A percentile compares a stretch with the other conserved stretches of the same genome.
These are phyloP conservation scores for Straminergon stramineum DNA, from an alignment of 225 moss, liverwort and hornwort genomes.

Conservation along the genomic window DNA sequence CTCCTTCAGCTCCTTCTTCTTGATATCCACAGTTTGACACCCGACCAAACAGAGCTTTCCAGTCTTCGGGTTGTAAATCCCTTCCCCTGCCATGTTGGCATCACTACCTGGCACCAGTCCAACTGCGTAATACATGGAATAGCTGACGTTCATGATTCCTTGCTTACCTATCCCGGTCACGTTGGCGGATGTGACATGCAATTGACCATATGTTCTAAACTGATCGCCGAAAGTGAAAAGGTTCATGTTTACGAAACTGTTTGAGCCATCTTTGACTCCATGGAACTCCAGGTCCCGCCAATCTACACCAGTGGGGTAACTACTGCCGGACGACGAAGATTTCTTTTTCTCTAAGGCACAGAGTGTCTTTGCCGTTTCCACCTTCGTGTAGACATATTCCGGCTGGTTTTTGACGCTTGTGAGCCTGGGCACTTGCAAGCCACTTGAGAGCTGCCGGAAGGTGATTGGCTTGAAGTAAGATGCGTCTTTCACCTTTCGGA, in stretches of 20 bases:
- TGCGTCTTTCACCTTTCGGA: slow-evolving; percentile 11
- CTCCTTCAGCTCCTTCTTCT: background rate
- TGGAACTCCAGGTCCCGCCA: slow-evolving; percentile 52
- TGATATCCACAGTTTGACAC: slow-evolving; percentile 7
- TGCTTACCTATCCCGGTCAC: slow-evolving; percentile 8
- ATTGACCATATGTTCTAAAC: slow-evolving; percentile 24
- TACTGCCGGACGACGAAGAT: background rate
- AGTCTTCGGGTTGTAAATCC: slow-evolving; percentile 22
- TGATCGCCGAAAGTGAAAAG: slow-evolving; percentile 32
- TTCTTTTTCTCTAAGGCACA: background rate
- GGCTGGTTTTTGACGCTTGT: slow-evolving; percentile 15
- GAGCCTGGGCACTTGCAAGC: slow-evolving; percentile 19
- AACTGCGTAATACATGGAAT: slow-evolving; percentile 24
- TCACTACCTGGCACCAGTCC: background rate
- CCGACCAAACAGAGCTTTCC: slow-evolving; percentile 42
- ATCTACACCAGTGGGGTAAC: slow-evolving; percentile 29
- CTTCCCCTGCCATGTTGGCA: slow-evolving; percentile 24
- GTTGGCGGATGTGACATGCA: slow-evolving; percentile 27
- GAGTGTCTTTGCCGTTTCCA: slow-evolving; percentile 13
- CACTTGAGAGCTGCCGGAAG: slow-evolving; percentile 28
- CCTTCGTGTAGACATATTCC: slow-evolving; percentile 48
- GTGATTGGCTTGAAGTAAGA: slow-evolving; percentile 21
- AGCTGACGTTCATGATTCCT: slow-evolving; percentile 40
- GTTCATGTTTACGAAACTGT: slow-evolving; percentile 36
- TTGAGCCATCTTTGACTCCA: slow-evolving; percentile 9